These are phyloP conservation scores for Vitis amurensis DNA, from an alignment of 164 flowering plant species.

Conservation along the genomic window DNA sequence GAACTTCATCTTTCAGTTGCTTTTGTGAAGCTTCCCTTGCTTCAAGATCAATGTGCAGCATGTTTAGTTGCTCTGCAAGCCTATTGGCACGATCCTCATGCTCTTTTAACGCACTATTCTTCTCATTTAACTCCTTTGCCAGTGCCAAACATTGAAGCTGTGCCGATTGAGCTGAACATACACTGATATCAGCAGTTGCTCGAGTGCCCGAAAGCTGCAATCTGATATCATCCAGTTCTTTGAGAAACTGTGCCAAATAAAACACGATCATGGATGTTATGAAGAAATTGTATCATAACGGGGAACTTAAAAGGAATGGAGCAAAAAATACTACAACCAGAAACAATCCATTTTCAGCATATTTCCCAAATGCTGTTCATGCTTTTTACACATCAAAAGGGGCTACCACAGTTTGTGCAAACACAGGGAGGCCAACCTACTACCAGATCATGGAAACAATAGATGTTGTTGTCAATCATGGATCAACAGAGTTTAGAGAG, in stretches of 20 bases:
- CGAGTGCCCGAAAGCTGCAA: conserved; percentile 56
- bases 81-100: conserved; percentile 72
- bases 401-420: no score
- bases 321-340: neutral
- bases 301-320: neutral
- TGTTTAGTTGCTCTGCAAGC: conserved; percentile 74
- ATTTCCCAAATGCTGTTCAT: no score
- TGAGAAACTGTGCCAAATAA: conserved; percentile 48
- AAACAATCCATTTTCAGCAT: no score
- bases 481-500: no score
- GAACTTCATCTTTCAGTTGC: conserved; percentile 82
- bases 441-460: no score
- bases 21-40: conserved; percentile 77
- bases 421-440: no score
- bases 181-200: conserved; percentile 80
- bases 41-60: conserved; percentile 75
- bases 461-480: no score
- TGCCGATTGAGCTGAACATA: conserved; percentile 72
- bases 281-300: neutral
- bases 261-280: neutral
- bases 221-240: conserved; percentile 63
- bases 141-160: conserved; percentile 66
- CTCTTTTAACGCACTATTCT: conserved; percentile 56
- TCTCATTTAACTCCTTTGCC: conserved; percentile 68
- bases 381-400: no score